Evolutionary conservation across 257 asterid species (phyloP).

Genomic region (Leonotis leonurus): DNA sequence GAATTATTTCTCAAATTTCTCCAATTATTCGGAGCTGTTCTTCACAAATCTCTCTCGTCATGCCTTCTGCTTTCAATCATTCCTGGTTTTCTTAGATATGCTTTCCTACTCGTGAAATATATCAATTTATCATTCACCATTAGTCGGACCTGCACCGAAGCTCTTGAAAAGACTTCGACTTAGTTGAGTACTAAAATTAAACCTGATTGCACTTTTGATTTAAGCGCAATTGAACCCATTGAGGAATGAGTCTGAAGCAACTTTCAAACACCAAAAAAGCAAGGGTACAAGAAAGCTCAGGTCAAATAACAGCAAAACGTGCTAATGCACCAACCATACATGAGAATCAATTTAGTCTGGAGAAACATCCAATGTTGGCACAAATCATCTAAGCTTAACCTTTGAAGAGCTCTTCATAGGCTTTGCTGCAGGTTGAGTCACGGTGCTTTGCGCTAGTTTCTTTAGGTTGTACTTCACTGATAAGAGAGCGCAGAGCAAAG

Average conservation of each 20-base stretch:
- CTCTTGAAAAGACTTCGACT: neutral
- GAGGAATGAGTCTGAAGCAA: neutral
- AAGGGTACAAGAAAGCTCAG: neutral
- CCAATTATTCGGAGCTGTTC: constrained; percentile 11
- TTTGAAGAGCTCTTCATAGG: constrained; percentile 71
- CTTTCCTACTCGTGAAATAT: no score
- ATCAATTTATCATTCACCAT: no score
- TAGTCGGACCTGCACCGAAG: neutral
- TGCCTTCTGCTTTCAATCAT: neutral
- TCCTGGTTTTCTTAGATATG: neutral
- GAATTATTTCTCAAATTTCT: constrained; percentile 22
- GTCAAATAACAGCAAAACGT: no score
- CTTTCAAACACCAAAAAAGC: neutral
- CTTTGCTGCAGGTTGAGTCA: constrained; percentile 56
- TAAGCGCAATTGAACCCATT: neutral
- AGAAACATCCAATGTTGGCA: neutral
- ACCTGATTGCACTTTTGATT: neutral
- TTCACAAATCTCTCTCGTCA: neutral
- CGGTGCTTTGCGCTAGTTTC: constrained; percentile 40
- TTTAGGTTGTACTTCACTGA: constrained; percentile 78
- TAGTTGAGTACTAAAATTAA: neutral
- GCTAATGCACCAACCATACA: constrained; percentile 1
- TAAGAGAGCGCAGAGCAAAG: constrained; percentile 58
- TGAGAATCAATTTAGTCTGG: neutral
- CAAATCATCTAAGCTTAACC: constrained; percentile 63